Conservation (phyloP, 495 filamentous ascomycete species). For the Podospora conica region DNA sequence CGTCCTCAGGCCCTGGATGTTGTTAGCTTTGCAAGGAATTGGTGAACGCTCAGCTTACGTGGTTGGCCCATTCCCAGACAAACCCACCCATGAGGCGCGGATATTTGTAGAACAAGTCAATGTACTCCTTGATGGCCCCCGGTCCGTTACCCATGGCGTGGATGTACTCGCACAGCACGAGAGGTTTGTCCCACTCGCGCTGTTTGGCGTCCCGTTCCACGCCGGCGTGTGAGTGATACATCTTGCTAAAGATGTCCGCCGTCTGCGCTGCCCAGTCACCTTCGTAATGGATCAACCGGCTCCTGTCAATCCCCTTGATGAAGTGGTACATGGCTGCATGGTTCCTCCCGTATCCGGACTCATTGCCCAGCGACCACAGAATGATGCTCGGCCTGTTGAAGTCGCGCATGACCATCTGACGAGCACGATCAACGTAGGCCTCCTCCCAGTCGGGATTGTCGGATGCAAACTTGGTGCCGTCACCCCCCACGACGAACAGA, state of each 20-base stretch:
- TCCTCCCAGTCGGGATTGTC: slow-evolving; percentile 64
- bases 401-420: slow-evolving; percentile 60
- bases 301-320: slow-evolving; percentile 51
- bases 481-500: slow-evolving; percentile 47
- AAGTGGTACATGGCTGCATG: slow-evolving; percentile 61
- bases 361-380: slow-evolving; percentile 70
- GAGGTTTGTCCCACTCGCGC: slow-evolving; percentile 44
- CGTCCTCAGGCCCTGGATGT: slow-evolving; percentile 47
- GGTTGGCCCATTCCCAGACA: slow-evolving; percentile 75
- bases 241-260: slow-evolving; percentile 59
- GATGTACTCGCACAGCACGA: slow-evolving; percentile 64
- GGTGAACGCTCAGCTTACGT: slow-evolving; percentile 30
- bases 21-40: background rate
- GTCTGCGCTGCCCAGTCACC: slow-evolving; percentile 53
- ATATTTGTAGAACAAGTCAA: slow-evolving; percentile 59
- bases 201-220: slow-evolving; percentile 39
- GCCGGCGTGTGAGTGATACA: slow-evolving; percentile 55
- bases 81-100: slow-evolving; percentile 63
- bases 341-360: slow-evolving; percentile 64
- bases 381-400: slow-evolving; percentile 63
- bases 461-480: slow-evolving; percentile 46
- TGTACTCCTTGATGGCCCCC: slow-evolving; percentile 60
- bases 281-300: slow-evolving; percentile 63
- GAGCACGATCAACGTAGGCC: slow-evolving; percentile 64
- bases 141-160: slow-evolving; percentile 77